Base-by-base conservation (phyloP, 2,329 filamentous ascomycete genomes). In the Cladophialophora yegresii region DNA sequence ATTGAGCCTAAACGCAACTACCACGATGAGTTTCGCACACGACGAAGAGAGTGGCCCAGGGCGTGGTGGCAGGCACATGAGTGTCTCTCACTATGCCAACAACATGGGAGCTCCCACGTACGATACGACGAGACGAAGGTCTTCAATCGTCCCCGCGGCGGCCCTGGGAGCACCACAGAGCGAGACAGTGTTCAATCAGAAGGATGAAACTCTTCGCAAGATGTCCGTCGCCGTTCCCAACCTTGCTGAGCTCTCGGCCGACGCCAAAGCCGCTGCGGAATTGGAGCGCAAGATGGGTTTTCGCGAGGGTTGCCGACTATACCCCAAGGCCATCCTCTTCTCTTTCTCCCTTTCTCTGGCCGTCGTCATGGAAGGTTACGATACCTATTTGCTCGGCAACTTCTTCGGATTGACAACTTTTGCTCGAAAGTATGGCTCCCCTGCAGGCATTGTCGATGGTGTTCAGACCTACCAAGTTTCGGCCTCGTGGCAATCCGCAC, bases 271-370 rank as follows among this genome's bases (percentile, higher is more conserved):
- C 22, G 70, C 67, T 36, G 69, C 68, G 26, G 60, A 69, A 3
- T 60, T 67, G 22, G 70, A 71, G 55, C 65, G 61, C 49, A 69
- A 60, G 26, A 69, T 71, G 70, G 67, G 67, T 43, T 70, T 84
- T 32, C 73, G 85, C 74, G 86, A 96, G 79, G 92, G 91, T 66
- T 83, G 96, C 75, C 86, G 82, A 73, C 83, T 95, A 33, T 96
- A 96, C 74, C 92, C 91, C 64, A 95, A 96, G 80, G 67, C 67
- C 45, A 69, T 69, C 33, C 36, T 69, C 60, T 69, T 67, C 53
- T 69, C 67, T 40, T 68, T 69, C 49, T 63, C 61, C 49, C 64
- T 69, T n/a, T 69, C 67, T 13, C 54, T 70, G 10, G 69, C 70
- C n/a, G 66, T 72, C 50, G 68, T 71, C 62, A 71, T 72, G 69